Evolutionary conservation across 106 monocot genomes (phyloP).

Genomic region (Posidonia australis): DNA sequence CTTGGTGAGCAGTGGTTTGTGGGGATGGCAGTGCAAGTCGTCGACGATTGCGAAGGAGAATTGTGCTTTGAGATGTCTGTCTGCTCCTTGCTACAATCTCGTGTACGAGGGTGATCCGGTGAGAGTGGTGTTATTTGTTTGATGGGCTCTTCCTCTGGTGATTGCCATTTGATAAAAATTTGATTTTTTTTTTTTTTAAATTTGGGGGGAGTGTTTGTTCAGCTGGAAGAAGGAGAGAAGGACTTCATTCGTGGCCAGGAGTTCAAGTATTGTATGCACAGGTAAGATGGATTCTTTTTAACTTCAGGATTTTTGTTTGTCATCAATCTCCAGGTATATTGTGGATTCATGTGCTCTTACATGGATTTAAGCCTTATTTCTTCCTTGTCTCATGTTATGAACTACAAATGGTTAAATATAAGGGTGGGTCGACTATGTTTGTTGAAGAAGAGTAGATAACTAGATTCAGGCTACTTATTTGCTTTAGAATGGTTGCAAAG

Average conservation of each 20-base stretch:
- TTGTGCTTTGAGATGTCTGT: conserved; percentile 78
- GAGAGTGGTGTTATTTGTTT: background rate
- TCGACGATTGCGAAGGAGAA: conserved; percentile 80
- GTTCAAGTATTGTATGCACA: conserved; percentile 78
- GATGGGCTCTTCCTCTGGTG: background rate
- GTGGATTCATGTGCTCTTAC: background rate
- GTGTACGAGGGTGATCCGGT: conserved; percentile 82
- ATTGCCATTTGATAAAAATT: background rate
- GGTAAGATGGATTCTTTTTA: conserved; percentile 34
- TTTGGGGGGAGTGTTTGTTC: conserved; percentile 3
- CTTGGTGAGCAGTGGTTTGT: conserved; percentile 50
- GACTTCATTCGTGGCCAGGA: conserved; percentile 64
- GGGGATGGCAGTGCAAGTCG: conserved; percentile 69
- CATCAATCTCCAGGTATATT: background rate
- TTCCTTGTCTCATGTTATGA: background rate
- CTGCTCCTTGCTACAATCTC: conserved; percentile 57
- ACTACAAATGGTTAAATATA: background rate
- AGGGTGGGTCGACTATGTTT: too few species aligned
- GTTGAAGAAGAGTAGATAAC: too few species aligned
- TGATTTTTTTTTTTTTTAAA: background rate
- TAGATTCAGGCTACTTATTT: too few species aligned
- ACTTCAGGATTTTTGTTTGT: background rate
- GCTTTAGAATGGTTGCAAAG: too few species aligned
- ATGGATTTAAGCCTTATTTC: too few species aligned
- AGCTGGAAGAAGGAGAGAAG: conserved; percentile 88